Evolutionary conservation across 495 filamentous ascomycete species (phyloP).

Genomic region (Tuber microsphaerosporum): DNA sequence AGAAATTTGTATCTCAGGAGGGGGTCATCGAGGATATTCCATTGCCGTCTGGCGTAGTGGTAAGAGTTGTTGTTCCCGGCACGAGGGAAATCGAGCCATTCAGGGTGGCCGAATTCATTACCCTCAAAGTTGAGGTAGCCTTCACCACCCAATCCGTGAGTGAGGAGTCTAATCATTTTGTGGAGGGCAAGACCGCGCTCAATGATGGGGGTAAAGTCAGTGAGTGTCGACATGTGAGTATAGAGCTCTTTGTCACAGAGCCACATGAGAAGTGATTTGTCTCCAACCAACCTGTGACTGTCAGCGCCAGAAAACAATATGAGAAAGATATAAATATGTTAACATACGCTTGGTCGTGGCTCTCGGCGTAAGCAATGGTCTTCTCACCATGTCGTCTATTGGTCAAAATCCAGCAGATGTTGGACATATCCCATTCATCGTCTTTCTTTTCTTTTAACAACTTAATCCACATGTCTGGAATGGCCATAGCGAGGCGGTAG

Average conservation of each 20-base stretch:
- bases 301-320: slow-evolving; percentile 2
- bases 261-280: slow-evolving; percentile 95
- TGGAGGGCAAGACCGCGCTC: slow-evolving; percentile 84
- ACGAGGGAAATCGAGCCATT: slow-evolving; percentile 98
- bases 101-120: slow-evolving; percentile 97
- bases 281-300: slow-evolving; percentile 71
- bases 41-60: slow-evolving; percentile 92
- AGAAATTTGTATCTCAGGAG: slow-evolving; percentile 85
- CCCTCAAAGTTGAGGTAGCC: slow-evolving; percentile 98
- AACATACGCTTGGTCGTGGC: slow-evolving; percentile 94
- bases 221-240: slow-evolving; percentile 87
- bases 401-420: slow-evolving; percentile 74
- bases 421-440: slow-evolving; percentile 85
- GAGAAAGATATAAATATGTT: slow-evolving; percentile 6
- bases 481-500: slow-evolving; percentile 94
- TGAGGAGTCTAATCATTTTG: slow-evolving; percentile 94
- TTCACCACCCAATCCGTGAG: slow-evolving; percentile 90
- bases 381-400: slow-evolving; percentile 95
- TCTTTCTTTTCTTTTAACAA: slow-evolving; percentile 89
- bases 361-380: slow-evolving; percentile 95
- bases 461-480: slow-evolving; percentile 99
- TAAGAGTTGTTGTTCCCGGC: slow-evolving; percentile 91
- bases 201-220: slow-evolving; percentile 79
- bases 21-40: slow-evolving; percentile 81
- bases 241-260: slow-evolving; percentile 96